A percentile compares a stretch with the other conserved stretches of the same genome.
Conservation (phyloP, 805 yeast genomes). For the Candida maesae region DNA sequence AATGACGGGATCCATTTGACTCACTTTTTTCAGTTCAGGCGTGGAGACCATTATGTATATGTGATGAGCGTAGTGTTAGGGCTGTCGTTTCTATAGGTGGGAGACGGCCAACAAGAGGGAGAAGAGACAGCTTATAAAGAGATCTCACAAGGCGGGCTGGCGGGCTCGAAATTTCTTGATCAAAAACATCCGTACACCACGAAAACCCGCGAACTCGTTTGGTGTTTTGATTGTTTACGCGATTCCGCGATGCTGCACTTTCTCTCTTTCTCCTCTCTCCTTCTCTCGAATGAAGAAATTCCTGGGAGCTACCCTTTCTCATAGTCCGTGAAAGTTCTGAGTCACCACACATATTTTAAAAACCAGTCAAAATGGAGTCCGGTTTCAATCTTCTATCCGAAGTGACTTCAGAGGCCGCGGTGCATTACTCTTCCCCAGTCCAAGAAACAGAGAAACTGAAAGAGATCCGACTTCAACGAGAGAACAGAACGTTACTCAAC, state of each 20-base stretch:
- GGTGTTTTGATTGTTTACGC: conserved; percentile 6
- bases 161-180: not conserved
- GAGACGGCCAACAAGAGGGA: not conserved
- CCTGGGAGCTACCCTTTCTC: too few relatives aligned
- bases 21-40: conserved; percentile 54
- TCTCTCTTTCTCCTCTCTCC: not conserved
- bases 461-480: conserved; percentile 15
- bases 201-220: conserved; percentile 2
- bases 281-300: too few relatives aligned
- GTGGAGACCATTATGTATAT: conserved; percentile 47
- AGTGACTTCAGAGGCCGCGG: conserved; percentile 4
- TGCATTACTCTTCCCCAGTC: conserved; percentile 18
- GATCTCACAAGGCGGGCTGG: too few relatives aligned
- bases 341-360: too few relatives aligned
- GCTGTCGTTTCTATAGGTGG: not conserved
- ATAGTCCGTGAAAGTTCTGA: too few relatives aligned
- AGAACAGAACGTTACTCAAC: conserved; percentile 10
- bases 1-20: conserved; percentile 21
- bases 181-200: not conserved
- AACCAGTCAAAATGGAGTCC: not conserved
- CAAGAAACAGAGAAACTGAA: conserved; percentile 14
- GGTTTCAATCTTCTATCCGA: conserved; percentile 18
- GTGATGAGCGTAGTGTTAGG: not conserved
- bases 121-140: too few relatives aligned
- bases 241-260: not conserved